Evolutionary conservation across 768 basidiomycete genomes (phyloP).

Genomic region (Podaxis mareebaensis): DNA sequence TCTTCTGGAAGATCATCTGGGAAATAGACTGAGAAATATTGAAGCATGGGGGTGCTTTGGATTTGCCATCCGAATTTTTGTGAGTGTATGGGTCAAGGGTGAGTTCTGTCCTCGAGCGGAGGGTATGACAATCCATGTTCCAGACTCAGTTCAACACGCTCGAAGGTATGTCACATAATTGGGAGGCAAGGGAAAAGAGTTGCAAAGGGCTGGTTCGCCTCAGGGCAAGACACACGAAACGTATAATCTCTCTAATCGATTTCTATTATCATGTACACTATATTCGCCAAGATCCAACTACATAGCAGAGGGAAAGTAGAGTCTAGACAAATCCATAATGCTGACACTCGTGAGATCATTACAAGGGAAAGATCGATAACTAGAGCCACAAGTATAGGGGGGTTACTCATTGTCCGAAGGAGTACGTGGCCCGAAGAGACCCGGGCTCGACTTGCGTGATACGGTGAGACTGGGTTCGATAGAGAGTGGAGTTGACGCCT

Average conservation of each 20-base stretch:
- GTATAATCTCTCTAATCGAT: neutral
- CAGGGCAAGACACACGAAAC: neutral
- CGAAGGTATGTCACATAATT: too few relatives aligned
- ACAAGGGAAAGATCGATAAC: neutral
- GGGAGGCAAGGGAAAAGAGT: neutral
- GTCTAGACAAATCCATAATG: neutral
- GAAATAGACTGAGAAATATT: neutral
- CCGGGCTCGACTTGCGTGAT: slow-evolving; percentile 58
- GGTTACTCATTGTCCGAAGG: slow-evolving; percentile 9
- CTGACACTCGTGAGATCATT: neutral
- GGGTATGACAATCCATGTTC: too few relatives aligned
- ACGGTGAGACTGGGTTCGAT: slow-evolving; percentile 60
- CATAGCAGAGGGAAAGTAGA: neutral
- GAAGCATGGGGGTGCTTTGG: neutral
- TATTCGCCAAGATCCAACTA: neutral
- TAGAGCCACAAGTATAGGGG: neutral
- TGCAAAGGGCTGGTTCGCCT: neutral
- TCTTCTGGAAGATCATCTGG: neutral
- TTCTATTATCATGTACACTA: neutral
- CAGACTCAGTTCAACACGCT: too few relatives aligned
- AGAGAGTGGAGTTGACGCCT: slow-evolving; percentile 63
- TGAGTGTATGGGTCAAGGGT: too few relatives aligned
- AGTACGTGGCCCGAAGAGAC: slow-evolving; percentile 78
- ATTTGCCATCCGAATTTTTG: too few relatives aligned
- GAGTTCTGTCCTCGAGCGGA: too few relatives aligned